phyloP scores from a whole-genome alignment of 805 yeast genomes.

The Candida manassasensis region DNA sequence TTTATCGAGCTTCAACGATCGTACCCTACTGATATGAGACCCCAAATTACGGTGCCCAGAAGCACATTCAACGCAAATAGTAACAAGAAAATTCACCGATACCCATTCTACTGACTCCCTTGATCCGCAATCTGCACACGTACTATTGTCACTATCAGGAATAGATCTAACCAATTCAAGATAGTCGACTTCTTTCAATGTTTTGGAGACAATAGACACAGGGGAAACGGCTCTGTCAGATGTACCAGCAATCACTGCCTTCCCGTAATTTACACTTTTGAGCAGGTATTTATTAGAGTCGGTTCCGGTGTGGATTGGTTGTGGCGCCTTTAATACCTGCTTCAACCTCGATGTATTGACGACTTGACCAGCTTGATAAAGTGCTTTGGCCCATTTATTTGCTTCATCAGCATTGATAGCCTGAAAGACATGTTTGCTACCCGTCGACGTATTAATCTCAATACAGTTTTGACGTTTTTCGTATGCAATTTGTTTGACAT shows the following conservation, averaged over 20 bases:
- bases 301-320: background rate
- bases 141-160: slow-evolving; percentile 49
- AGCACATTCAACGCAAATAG: slow-evolving; percentile 80
- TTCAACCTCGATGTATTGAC: slow-evolving; percentile 20
- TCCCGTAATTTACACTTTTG: slow-evolving; percentile 8
- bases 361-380: slow-evolving; percentile 55
- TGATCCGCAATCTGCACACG: slow-evolving; percentile 79
- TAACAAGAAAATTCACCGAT: slow-evolving; percentile 65
- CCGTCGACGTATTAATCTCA: slow-evolving; percentile 68
- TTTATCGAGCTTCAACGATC: slow-evolving; percentile 73
- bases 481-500: slow-evolving; percentile 44
- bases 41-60: slow-evolving; percentile 88
- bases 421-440: slow-evolving; percentile 66
- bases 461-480: slow-evolving; percentile 59
- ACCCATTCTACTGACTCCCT: slow-evolving; percentile 76
- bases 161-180: slow-evolving; percentile 35
- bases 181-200: slow-evolving; percentile 17
- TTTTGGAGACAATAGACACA: slow-evolving; percentile 25
- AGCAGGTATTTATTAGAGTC: slow-evolving; percentile 2
- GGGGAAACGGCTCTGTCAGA: slow-evolving; percentile 23
- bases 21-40: slow-evolving; percentile 70
- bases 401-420: slow-evolving; percentile 66
- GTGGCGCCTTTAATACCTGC: slow-evolving; percentile 8
- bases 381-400: slow-evolving; percentile 60
- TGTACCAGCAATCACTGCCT: slow-evolving; percentile 13